phyloP scores from a whole-genome alignment of 768 basidiomycete species.

The Lentinula aciculospora region DNA sequence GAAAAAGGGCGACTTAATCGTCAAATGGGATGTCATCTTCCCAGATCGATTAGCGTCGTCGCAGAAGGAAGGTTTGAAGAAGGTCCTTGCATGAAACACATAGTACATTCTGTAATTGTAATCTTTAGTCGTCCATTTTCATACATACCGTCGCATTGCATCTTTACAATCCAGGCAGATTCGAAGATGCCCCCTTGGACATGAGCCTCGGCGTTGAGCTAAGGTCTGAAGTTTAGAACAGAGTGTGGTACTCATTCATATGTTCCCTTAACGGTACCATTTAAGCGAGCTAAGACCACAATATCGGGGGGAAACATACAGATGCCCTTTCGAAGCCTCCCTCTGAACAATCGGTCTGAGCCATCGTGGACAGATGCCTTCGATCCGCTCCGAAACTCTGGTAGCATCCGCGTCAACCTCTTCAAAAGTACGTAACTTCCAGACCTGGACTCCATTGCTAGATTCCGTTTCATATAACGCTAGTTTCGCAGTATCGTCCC shows the following conservation, averaged over 20 bases:
- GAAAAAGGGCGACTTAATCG: conserved; percentile 79
- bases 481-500: conserved; percentile 20
- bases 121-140: background rate
- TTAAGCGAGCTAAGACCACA: too few species aligned
- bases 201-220: too few species aligned
- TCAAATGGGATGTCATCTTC: conserved; percentile 83
- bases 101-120: background rate
- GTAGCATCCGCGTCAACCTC: conserved; percentile 18
- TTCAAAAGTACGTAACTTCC: conserved; percentile 26
- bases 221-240: too few species aligned
- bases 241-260: background rate
- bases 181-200: too few species aligned
- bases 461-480: conserved; percentile 25
- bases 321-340: conserved; percentile 19
- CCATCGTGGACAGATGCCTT: conserved; percentile 23
- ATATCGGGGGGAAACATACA: conserved; percentile 11
- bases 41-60: conserved; percentile 66
- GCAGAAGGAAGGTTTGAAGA: conserved; percentile 79
- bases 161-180: background rate
- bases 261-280: background rate
- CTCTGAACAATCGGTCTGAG: conserved; percentile 21
- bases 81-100: conserved; percentile 43
- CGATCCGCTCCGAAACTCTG: conserved; percentile 24
- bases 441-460: conserved; percentile 15
- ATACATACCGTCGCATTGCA: background rate